These are phyloP conservation scores for Cladosporium colombiae DNA, from an alignment of 2,329 filamentous ascomycete genomes.

Conservation along the genomic window DNA sequence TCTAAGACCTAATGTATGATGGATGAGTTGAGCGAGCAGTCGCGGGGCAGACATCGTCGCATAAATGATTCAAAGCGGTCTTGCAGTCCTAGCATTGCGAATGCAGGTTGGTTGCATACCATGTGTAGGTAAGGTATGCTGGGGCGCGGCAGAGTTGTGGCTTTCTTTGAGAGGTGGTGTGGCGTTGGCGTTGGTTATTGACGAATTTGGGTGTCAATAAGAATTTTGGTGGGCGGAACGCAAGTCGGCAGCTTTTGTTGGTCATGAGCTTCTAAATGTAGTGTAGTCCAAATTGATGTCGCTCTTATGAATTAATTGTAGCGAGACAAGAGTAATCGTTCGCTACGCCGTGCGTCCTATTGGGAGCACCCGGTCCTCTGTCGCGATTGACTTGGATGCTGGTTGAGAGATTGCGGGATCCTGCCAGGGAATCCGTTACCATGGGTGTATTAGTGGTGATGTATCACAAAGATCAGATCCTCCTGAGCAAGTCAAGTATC, in stretches of 20 bases:
- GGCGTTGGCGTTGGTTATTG: constrained; percentile 16
- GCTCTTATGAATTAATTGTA: background rate
- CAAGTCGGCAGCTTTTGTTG: background rate
- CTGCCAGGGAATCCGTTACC: no score
- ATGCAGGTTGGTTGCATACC: background rate
- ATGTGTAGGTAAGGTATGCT: constrained; percentile 20
- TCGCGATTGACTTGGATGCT: background rate
- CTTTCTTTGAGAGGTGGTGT: constrained; percentile 25
- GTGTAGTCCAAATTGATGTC: background rate
- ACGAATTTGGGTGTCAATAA: constrained; percentile 35
- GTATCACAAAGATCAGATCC: constrained; percentile 4
- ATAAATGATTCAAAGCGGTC: background rate
- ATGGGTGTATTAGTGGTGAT: background rate
- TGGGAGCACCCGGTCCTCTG: background rate
- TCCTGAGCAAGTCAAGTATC: constrained; percentile 41
- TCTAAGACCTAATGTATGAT: constrained; percentile 21
- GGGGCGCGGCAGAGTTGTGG: constrained; percentile 13
- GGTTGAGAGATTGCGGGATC: background rate
- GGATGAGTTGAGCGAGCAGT: constrained; percentile 11
- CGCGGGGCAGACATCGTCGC: constrained; percentile 6
- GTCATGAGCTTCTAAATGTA: background rate
- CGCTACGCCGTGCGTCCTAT: background rate
- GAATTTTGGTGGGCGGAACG: constrained; percentile 17
- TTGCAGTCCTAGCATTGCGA: background rate
- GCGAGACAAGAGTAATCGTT: background rate